Evolutionary conservation across 805 yeast species (phyloP).

Genomic region (Komagataella mondaviorum): DNA sequence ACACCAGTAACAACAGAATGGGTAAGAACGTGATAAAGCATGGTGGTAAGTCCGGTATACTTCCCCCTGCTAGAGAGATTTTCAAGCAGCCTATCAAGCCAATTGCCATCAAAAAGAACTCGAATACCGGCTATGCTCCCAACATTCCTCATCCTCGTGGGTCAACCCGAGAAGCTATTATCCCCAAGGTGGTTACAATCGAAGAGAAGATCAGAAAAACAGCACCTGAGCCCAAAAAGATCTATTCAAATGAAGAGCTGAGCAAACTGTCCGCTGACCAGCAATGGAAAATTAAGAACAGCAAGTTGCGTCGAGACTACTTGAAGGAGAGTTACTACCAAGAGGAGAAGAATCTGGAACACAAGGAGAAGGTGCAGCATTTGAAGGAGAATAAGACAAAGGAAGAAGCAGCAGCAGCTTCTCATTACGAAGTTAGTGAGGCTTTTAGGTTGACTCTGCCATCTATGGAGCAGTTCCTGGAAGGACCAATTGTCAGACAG

Average conservation of each 20-base stretch:
- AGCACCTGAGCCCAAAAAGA: constrained; percentile 29
- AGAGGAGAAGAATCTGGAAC: constrained; percentile 22
- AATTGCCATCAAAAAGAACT: constrained; percentile 30
- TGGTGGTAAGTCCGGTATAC: constrained; percentile 66
- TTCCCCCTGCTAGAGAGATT: constrained; percentile 67
- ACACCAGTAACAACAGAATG: constrained; percentile 17
- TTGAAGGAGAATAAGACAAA: constrained; percentile 12
- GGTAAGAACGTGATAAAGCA: constrained; percentile 35
- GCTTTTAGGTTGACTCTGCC: constrained; percentile 66
- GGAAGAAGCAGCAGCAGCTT: constrained; percentile 15
- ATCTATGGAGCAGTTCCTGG: constrained; percentile 52
- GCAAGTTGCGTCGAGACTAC: constrained; percentile 62
- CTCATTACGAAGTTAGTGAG: constrained; percentile 27
- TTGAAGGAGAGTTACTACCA: constrained; percentile 41
- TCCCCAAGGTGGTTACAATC: constrained; percentile 42
- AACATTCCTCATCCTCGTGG: constrained; percentile 56
- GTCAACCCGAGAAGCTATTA: constrained; percentile 39
- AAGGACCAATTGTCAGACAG: constrained; percentile 58
- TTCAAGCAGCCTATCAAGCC: constrained; percentile 57
- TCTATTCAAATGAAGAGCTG: constrained; percentile 18
- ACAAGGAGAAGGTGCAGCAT: constrained; percentile 16
- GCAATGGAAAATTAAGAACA: constrained; percentile 33
- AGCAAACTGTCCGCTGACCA: constrained; percentile 19
- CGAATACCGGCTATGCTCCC: constrained; percentile 57
- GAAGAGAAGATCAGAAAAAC: constrained; percentile 42